phyloP scores from a whole-genome alignment of 1,284 basidiomycete species.

The Pseudomicrostroma phylloplanum region DNA sequence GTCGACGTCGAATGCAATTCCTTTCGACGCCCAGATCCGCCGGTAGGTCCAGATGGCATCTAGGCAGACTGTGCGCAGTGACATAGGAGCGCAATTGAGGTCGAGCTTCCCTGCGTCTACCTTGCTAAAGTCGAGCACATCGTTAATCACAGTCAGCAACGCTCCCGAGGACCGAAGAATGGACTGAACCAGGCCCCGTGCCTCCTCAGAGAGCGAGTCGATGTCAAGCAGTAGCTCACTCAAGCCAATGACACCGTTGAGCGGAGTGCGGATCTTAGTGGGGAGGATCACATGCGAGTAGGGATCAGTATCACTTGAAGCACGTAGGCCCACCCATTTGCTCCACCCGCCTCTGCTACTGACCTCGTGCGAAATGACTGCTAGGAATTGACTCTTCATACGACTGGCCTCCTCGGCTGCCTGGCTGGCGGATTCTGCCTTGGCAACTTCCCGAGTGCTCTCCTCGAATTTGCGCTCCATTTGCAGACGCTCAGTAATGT shows the following conservation, averaged over 20 bases:
- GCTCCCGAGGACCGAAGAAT: conserved; percentile 53
- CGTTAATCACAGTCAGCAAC: conserved; percentile 53
- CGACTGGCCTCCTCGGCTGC: conserved; percentile 54
- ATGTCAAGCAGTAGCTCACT: conserved; percentile 11
- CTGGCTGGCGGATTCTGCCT: conserved; percentile 15
- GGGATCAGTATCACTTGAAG: too few relatives aligned
- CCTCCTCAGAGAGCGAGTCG: conserved; percentile 27
- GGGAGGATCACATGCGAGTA: too few relatives aligned
- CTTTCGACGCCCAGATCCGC: conserved; percentile 44
- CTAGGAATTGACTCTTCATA: conserved; percentile 43
- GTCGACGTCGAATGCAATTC: conserved; percentile 42
- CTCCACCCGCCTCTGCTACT: too few relatives aligned
- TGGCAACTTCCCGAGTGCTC: conserved; percentile 1
- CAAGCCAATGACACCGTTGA: conserved; percentile 31
- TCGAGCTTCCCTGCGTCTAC: conserved; percentile 52
- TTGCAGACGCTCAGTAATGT: not conserved
- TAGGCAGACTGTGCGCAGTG: conserved; percentile 44
- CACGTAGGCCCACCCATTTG: too few relatives aligned
- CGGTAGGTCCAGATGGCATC: conserved; percentile 45
- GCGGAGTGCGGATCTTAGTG: conserved; percentile 44
- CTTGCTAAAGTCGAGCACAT: conserved; percentile 54
- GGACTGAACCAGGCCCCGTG: conserved; percentile 52
- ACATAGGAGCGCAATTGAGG: conserved; percentile 52
- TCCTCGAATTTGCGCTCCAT: conserved; percentile 8
- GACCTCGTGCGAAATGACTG: conserved; percentile 47